These are phyloP conservation scores for Amborella trichopoda DNA, from an alignment of 164 flowering plant genomes.

Conservation along the genomic window DNA sequence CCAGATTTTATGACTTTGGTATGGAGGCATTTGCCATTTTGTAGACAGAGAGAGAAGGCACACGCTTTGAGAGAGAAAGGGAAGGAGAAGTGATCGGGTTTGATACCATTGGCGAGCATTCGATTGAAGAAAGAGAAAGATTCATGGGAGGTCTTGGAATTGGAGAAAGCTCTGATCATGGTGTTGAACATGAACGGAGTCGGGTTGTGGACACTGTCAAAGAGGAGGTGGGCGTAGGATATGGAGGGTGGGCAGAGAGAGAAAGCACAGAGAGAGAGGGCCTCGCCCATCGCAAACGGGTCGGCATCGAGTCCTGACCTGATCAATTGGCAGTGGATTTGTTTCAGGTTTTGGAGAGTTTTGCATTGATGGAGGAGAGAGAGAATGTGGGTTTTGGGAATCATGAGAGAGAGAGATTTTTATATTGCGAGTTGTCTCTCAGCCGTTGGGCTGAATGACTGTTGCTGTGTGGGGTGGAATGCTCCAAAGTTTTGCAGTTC, in stretches of 20 bases:
- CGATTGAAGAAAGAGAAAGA: constrained; percentile 22
- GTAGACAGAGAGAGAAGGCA: constrained; percentile 17
- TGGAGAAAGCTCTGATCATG: constrained; percentile 35
- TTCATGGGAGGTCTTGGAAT: constrained; percentile 9
- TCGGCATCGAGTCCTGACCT: no score
- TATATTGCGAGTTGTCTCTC: no score
- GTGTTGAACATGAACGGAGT: constrained; percentile 66
- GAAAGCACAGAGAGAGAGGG: no score
- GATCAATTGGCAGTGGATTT: no score
- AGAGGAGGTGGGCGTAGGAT: constrained; percentile 32
- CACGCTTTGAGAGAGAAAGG: constrained; percentile 34
- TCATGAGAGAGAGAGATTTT: no score
- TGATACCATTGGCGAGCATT: constrained; percentile 18
- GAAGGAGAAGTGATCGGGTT: constrained; percentile 27
- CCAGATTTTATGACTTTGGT: constrained; percentile 23
- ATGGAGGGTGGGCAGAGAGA: constrained; percentile 29
- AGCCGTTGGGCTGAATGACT: no score
- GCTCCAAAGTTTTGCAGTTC: no score
- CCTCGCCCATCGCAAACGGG: no score
- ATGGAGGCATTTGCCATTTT: constrained; percentile 36
- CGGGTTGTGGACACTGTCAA: constrained; percentile 26
- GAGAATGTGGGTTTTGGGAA: no score
- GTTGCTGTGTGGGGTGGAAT: no score
- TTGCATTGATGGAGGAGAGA: no score
- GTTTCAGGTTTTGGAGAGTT: no score